phyloP scores from a whole-genome alignment of 495 filamentous ascomycete genomes.

The Ascobolus immersus region DNA sequence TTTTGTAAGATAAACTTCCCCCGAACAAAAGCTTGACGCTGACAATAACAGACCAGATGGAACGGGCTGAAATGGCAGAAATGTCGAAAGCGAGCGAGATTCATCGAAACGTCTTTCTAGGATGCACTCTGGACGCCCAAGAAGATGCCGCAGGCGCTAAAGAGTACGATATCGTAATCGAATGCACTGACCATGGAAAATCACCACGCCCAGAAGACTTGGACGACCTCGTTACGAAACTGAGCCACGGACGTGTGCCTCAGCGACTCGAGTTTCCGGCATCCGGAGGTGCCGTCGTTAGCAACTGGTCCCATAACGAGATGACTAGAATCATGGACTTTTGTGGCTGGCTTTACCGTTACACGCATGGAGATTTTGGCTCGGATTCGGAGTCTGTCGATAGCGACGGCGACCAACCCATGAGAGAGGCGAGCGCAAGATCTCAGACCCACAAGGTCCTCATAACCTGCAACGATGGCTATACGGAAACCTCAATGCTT shows the following conservation, averaged over 20 bases:
- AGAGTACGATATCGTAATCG: conserved; percentile 16
- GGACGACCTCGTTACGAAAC: conserved; percentile 26
- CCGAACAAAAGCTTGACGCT: conserved; percentile 1
- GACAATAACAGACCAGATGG: conserved; percentile 38
- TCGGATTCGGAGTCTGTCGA: conserved; percentile 24
- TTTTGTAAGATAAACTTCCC: conserved; percentile 33
- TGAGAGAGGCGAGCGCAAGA: conserved; percentile 12
- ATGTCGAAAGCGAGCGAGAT: conserved; percentile 85
- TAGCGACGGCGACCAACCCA: conserved; percentile 28
- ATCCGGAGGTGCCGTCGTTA: conserved; percentile 65
- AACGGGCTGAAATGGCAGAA: conserved; percentile 69
- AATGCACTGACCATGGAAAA: conserved; percentile 47
- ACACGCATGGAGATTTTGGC: conserved; percentile 32
- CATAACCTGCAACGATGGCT: conserved; percentile 84
- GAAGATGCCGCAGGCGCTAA: conserved; percentile 8
- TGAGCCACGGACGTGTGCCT: conserved; percentile 24
- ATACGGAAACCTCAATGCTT: conserved; percentile 77
- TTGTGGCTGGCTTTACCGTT: conserved; percentile 67
- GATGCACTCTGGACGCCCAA: conserved; percentile 53
- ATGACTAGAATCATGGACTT: conserved; percentile 61
- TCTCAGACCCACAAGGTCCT: conserved; percentile 56
- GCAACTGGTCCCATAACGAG: conserved; percentile 52
- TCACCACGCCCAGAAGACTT: conserved; percentile 47
- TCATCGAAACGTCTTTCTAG: conserved; percentile 66
- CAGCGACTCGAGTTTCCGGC: conserved; percentile 67